Conservation (phyloP, 2,329 filamentous ascomycete genomes). For the Calonectria pseudoreteaudii region DNA sequence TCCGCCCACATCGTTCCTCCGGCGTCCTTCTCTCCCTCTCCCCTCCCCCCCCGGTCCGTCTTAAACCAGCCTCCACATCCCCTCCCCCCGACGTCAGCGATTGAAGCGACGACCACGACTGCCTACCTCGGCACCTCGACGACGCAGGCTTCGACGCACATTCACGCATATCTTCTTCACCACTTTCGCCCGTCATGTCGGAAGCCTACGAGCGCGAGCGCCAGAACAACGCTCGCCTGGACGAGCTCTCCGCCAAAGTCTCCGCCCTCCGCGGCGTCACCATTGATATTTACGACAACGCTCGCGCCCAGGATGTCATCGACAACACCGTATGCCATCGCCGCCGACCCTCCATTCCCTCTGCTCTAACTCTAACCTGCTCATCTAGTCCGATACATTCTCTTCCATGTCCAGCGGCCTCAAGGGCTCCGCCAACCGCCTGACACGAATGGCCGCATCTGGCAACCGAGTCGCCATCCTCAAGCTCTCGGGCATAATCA, state of each 20-base stretch:
- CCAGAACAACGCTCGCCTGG: conserved; percentile 95
- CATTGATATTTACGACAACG: conserved; percentile 97
- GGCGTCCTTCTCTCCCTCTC: not conserved
- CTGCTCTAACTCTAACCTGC: conserved; percentile 20
- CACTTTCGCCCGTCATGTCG: conserved; percentile 64
- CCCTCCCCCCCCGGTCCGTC: not conserved
- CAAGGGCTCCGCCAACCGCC: conserved; percentile 83
- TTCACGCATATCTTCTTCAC: not conserved
- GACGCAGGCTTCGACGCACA: not conserved
- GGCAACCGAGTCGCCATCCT: conserved; percentile 93
- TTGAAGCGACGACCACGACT: not conserved
- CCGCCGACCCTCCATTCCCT: not conserved
- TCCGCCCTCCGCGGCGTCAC: conserved; percentile 93
- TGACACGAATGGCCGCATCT: conserved; percentile 90
- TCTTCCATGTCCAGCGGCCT: conserved; percentile 85
- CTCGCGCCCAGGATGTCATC: conserved; percentile 86
- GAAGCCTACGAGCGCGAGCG: conserved; percentile 83
- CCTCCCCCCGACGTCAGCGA: not conserved
- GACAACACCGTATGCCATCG: conserved; percentile 78
- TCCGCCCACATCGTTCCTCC: not conserved
- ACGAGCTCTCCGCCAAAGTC: conserved; percentile 91
- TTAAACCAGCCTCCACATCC: not conserved
- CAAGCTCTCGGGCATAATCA: conserved; percentile 87
- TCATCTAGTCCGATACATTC: conserved; percentile 83
- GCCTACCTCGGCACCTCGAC: not conserved